phyloP scores from a whole-genome alignment of 2,329 filamentous ascomycete genomes.

The Alternaria rosae region DNA sequence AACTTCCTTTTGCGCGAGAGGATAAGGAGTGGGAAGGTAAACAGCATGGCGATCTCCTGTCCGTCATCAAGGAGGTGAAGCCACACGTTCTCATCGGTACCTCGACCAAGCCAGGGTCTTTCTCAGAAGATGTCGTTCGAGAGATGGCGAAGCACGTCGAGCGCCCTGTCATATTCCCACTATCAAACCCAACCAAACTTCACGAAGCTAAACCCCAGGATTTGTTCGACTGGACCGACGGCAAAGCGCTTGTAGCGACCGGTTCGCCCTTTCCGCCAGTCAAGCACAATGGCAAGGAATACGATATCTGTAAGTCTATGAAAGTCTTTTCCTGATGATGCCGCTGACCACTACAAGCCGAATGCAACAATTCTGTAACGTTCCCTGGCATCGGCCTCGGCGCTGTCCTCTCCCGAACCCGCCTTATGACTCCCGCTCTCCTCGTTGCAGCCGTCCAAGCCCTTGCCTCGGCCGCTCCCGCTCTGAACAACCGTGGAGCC shows the following conservation, averaged over 20 bases:
- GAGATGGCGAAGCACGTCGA: slow-evolving; percentile 79
- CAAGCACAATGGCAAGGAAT: slow-evolving; percentile 62
- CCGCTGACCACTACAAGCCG: slow-evolving; percentile 60
- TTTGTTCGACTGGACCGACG: slow-evolving; percentile 78
- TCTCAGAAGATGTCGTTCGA: slow-evolving; percentile 75
- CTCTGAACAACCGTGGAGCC: slow-evolving; percentile 66
- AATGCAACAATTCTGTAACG: slow-evolving; percentile 88
- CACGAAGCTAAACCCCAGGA: slow-evolving; percentile 84
- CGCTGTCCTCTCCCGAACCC: slow-evolving; percentile 72
- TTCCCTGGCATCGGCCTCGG: slow-evolving; percentile 89
- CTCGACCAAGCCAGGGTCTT: slow-evolving; percentile 77
- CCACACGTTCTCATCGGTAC: slow-evolving; percentile 87
- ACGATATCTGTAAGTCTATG: slow-evolving; percentile 59
- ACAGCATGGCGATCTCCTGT: slow-evolving; percentile 65
- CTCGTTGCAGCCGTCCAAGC: slow-evolving; percentile 80
- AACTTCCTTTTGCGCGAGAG: slow-evolving; percentile 71
- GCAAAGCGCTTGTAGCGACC: slow-evolving; percentile 80
- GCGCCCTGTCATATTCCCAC: slow-evolving; percentile 84
- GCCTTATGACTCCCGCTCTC: slow-evolving; percentile 76
- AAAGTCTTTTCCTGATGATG: neutral
- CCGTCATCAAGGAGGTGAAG: slow-evolving; percentile 73
- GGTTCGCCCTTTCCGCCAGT: slow-evolving; percentile 84
- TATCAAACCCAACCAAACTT: slow-evolving; percentile 84
- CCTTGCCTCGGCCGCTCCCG: slow-evolving; percentile 75
- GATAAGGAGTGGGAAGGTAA: slow-evolving; percentile 69